Conservation (phyloP, 768 basidiomycete species). For the Amanita thiersii region DNA sequence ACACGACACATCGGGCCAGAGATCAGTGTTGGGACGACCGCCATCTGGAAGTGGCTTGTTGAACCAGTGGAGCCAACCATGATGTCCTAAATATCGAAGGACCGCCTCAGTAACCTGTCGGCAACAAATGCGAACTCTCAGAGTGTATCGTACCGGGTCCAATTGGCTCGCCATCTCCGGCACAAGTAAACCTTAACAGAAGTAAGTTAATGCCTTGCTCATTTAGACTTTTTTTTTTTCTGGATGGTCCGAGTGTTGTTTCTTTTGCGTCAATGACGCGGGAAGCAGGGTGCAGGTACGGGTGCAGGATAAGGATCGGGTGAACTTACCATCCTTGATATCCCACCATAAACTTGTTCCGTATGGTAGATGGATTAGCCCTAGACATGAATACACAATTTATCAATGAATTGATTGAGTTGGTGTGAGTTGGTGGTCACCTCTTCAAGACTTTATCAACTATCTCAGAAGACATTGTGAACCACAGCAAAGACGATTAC, state of each 20-base stretch:
- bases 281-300: neutral
- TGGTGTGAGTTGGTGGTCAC: slow-evolving; percentile 17
- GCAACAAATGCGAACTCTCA: neutral
- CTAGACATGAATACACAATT: slow-evolving; percentile 19
- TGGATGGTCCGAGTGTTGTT: too few relatives aligned
- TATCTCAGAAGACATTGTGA: neutral
- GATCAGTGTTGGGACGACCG: slow-evolving; percentile 64
- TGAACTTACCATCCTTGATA: slow-evolving; percentile 76
- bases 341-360: slow-evolving; percentile 78
- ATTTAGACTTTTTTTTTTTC: too few relatives aligned
- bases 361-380: slow-evolving; percentile 68
- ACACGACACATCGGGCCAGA: slow-evolving; percentile 73
- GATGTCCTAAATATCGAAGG: slow-evolving; percentile 39
- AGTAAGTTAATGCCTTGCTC: too few relatives aligned
- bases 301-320: neutral
- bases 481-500: neutral
- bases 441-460: slow-evolving; percentile 32
- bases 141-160: slow-evolving; percentile 36
- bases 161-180: slow-evolving; percentile 60
- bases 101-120: neutral
- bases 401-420: neutral
- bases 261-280: neutral
- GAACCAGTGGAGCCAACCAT: slow-evolving; percentile 88
- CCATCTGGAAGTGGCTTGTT: slow-evolving; percentile 57
- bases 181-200: slow-evolving; percentile 67